Evolutionary conservation across 139 green algal genomes (phyloP), one percentile per base, ranked within the genome.

Genomic region (Chlorella sp.): DNA sequence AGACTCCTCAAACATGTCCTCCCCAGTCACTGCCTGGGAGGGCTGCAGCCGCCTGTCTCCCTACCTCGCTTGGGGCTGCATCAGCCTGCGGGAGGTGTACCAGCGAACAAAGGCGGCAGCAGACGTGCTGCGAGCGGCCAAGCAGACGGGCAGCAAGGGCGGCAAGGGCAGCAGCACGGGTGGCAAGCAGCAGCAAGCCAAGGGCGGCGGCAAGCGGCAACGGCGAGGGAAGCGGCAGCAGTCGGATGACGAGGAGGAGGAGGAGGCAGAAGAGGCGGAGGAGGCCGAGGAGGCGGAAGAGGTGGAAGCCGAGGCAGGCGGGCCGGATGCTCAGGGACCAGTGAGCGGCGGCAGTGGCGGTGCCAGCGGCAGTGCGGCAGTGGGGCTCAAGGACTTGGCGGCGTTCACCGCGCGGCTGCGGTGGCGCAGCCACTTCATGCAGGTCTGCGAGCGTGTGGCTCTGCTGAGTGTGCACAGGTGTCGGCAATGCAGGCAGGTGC

Each of bases 371-470:
- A 2, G 2, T 60, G 34, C 34, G 28, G 73, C 28, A 9, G 41
- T 73, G n/a, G 73, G 73, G 36, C 44, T 78, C 1, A 78, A 78
- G 30, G 73, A 78, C 43, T 13, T 78, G 28, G 73, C 73, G 44
- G 73, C 73, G 1, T 78, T 78, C 73, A 78, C 73, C 11, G 73
- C 73, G 28, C 73, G 73, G 36, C 73, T 78, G 73, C 73, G 73
- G 19, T 78, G 73, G 73, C n/a, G 73, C 28, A 62, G 41, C 41
- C 73, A 78, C 44, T 78, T 78, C 73, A 78, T 78, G 73, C 73
- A 73, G 65, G 65, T 73, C 14, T 60, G 51, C 14, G n/a, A n/a
- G n/a, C n/a, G n/a, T 60, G 51, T 26, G 46, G 7, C 11, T 54
- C 7, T 11, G 8, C 11, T 54, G 46, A 54, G 46, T 54, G 46